Conservation (phyloP, 2,329 filamentous ascomycete genomes). For the Cladosporium sp. region DNA sequence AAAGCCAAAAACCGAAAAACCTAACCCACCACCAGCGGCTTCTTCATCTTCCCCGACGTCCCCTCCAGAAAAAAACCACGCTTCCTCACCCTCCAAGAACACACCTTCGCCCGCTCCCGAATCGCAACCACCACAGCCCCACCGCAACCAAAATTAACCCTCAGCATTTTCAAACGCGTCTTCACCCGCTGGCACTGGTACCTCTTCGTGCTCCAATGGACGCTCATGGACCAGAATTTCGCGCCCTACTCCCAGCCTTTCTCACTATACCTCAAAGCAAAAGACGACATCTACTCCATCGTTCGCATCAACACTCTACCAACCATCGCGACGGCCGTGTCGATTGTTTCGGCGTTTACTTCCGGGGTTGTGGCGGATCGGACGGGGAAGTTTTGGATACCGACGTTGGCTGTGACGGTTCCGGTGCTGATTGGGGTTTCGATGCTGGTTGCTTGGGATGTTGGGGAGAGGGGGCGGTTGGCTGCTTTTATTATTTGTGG, state of each 20-base stretch:
- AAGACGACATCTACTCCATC: constrained; percentile 27
- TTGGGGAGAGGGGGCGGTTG: constrained; percentile 35
- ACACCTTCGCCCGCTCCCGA: neutral
- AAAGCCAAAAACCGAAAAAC: too few species aligned
- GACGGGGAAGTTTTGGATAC: constrained; percentile 34
- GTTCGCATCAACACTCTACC: constrained; percentile 40
- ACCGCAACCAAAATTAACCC: neutral
- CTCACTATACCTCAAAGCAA: constrained; percentile 37
- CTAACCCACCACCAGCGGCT: too few species aligned
- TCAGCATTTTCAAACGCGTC: neutral
- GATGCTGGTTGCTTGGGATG: constrained; percentile 34
- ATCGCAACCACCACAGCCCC: neutral
- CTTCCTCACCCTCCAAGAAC: constrained; percentile 40
- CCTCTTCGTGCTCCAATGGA: constrained; percentile 28
- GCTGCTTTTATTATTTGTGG: constrained; percentile 37
- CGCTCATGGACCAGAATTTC: constrained; percentile 36
- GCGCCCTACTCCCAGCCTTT: constrained; percentile 34
- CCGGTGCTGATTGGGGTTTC: constrained; percentile 33
- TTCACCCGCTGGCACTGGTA: constrained; percentile 1
- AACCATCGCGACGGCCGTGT: constrained; percentile 37
- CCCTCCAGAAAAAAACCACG: constrained; percentile 47
- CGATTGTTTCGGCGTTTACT: constrained; percentile 33
- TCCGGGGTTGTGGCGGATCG: constrained; percentile 33
- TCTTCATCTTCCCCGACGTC: constrained; percentile 49
- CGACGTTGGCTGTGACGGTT: constrained; percentile 29